Evolutionary conservation across 2,329 filamentous ascomycete genomes (phyloP).

Genomic region (Boeremia exigua): DNA sequence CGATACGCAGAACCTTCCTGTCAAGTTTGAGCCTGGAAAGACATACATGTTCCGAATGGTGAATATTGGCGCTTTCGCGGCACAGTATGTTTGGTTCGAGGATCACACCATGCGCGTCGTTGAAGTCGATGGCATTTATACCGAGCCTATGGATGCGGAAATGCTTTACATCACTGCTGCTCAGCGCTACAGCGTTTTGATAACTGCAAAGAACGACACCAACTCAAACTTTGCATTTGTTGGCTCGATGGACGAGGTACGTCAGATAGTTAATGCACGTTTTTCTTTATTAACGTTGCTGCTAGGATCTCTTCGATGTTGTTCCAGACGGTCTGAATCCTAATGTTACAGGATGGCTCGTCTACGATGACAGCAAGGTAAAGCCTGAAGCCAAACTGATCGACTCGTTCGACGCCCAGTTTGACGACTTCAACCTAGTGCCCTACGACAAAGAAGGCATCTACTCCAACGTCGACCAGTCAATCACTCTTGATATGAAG

Average conservation of each 20-base stretch:
- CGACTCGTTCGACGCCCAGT: constrained; percentile 65
- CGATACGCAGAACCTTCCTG: constrained; percentile 58
- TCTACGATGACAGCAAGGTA: constrained; percentile 58
- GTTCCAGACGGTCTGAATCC: constrained; percentile 72
- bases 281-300: not conserved
- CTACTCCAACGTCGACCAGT: constrained; percentile 66
- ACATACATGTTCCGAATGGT: constrained; percentile 71
- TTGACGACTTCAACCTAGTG: constrained; percentile 75
- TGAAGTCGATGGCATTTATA: constrained; percentile 73
- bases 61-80: constrained; percentile 72
- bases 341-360: constrained; percentile 63
- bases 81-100: constrained; percentile 75
- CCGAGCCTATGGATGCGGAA: constrained; percentile 64
- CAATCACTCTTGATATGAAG: constrained; percentile 63
- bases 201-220: constrained; percentile 65
- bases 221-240: constrained; percentile 66
- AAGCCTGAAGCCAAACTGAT: constrained; percentile 61
- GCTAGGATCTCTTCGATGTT: constrained; percentile 64
- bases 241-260: constrained; percentile 55
- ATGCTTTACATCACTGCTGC: constrained; percentile 72
- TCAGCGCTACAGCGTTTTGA: constrained; percentile 72
- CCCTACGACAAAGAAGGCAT: constrained; percentile 70
- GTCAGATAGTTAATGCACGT: not conserved
- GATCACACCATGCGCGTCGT: constrained; percentile 69
- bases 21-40: constrained; percentile 58